Evolutionary conservation across 208 protist species (phyloP).

Genomic region (Leishmania martiniquensis): DNA sequence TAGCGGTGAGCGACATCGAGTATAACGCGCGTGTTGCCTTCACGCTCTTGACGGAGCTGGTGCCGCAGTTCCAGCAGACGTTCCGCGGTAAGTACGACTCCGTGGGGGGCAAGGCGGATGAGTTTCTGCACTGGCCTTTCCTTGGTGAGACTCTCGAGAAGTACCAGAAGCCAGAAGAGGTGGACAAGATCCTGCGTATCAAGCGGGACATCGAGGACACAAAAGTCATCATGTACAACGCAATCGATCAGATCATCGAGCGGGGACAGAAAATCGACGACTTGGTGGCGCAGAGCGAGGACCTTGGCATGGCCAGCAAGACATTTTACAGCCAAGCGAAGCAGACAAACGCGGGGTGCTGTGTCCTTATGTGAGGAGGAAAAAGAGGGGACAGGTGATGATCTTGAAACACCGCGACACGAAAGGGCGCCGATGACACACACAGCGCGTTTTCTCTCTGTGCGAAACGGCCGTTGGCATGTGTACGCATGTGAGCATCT

Average conservation of each 20-base stretch:
- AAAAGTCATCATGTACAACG: constrained; percentile 93
- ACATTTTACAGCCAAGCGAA: constrained; percentile 92
- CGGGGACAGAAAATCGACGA: constrained; percentile 92
- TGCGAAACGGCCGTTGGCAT: not conserved
- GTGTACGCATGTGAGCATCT: not conserved
- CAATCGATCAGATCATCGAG: constrained; percentile 91
- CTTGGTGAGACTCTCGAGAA: constrained; percentile 74
- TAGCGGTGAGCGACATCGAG: constrained; percentile 87
- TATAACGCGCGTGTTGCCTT: constrained; percentile 89
- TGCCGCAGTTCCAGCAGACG: constrained; percentile 77
- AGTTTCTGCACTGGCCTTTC: constrained; percentile 80
- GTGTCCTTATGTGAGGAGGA: constrained; percentile 69
- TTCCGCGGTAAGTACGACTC: constrained; percentile 89
- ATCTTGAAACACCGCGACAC: not conserved
- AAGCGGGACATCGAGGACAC: constrained; percentile 92
- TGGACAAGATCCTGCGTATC: constrained; percentile 90
- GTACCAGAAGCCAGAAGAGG: constrained; percentile 92
- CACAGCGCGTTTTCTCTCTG: not conserved
- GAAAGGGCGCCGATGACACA: not conserved
- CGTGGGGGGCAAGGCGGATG: constrained; percentile 52
- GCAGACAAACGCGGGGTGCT: constrained; percentile 90
- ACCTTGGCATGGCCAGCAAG: constrained; percentile 86
- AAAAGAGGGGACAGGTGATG: not conserved
- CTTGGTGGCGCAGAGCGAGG: constrained; percentile 83
- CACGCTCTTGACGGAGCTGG: constrained; percentile 73